phyloP scores from a whole-genome alignment of 441 rosid genomes.

The Euphorbia celastroides region DNA sequence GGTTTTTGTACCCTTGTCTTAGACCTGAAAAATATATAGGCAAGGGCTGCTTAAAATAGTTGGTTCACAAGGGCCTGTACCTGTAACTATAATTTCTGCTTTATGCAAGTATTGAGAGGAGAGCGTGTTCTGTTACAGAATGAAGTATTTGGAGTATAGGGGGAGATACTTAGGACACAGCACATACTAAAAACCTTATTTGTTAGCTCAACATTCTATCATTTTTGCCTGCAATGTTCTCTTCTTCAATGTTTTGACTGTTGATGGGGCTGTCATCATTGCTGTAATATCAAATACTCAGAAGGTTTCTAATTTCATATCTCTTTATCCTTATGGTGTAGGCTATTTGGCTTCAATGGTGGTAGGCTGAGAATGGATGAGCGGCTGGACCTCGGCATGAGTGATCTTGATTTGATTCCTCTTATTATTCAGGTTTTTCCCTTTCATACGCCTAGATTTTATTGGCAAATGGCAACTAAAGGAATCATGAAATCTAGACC shows the following conservation, averaged over 20 bases:
- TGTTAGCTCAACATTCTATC: neutral
- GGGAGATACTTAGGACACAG: neutral
- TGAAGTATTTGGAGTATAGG: neutral
- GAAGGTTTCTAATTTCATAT: conserved; percentile 6
- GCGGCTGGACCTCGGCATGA: conserved; percentile 92
- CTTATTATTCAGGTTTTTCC: conserved; percentile 76
- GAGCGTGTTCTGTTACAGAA: neutral
- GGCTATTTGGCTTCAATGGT: conserved; percentile 81
- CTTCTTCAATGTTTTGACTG: neutral
- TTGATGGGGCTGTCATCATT: neutral
- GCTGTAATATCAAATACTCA: neutral
- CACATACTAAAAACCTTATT: neutral
- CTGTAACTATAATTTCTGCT: neutral
- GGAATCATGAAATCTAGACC: conserved; percentile 12
- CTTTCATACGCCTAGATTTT: conserved; percentile 15
- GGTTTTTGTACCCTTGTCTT: too few relatives aligned
- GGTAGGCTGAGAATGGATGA: conserved; percentile 96
- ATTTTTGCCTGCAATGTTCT: neutral
- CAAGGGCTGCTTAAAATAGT: neutral
- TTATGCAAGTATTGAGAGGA: neutral
- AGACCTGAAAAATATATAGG: neutral
- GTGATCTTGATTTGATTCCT: conserved; percentile 93
- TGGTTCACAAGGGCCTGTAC: neutral
- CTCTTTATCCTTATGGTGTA: conserved; percentile 23
- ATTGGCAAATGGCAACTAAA: neutral